A percentile compares a stretch with the other conserved stretches of the same genome.
Evolutionary conservation across 129 eudicot species (phyloP).

Genomic region (Sambucus nigra): DNA sequence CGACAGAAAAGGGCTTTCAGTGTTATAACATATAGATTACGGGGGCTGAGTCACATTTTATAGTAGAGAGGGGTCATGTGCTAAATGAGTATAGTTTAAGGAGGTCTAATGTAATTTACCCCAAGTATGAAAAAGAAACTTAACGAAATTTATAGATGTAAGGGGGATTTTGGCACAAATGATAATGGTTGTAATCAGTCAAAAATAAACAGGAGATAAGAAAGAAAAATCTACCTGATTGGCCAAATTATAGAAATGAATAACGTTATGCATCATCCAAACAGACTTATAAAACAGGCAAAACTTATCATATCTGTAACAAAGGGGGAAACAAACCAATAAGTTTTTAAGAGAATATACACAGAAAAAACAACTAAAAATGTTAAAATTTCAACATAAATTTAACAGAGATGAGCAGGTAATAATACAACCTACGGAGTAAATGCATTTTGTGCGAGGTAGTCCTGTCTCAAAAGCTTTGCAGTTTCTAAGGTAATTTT

Average conservation of each 20-base stretch:
- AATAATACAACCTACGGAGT: constrained; percentile 57
- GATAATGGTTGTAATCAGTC: too few species aligned
- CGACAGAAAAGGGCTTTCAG: too few species aligned
- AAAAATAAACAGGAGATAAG: not conserved
- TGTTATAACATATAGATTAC: too few species aligned
- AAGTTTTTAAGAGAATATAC: not conserved
- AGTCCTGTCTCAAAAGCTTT: constrained; percentile 97
- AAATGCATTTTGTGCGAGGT: constrained; percentile 99
- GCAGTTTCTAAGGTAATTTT: constrained; percentile 97
- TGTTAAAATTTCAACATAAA: too few species aligned
- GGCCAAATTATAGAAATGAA: constrained; percentile 95
- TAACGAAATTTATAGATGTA: not conserved
- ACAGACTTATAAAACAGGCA: constrained; percentile 22
- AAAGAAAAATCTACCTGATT: constrained; percentile 54
- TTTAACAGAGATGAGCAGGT: not conserved
- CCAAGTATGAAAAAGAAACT: too few species aligned
- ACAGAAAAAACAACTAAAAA: not conserved
- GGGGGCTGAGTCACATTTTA: too few species aligned
- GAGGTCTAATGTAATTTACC: too few species aligned
- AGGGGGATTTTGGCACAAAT: not conserved
- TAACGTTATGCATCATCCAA: constrained; percentile 72
- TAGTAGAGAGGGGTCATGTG: too few species aligned
- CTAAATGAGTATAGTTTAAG: too few species aligned
- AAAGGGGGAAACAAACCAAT: not conserved
- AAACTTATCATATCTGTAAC: constrained; percentile 17